These are phyloP conservation scores for Cladosporium oxysporum DNA, from an alignment of 2,329 filamentous ascomycete genomes.

Conservation along the genomic window DNA sequence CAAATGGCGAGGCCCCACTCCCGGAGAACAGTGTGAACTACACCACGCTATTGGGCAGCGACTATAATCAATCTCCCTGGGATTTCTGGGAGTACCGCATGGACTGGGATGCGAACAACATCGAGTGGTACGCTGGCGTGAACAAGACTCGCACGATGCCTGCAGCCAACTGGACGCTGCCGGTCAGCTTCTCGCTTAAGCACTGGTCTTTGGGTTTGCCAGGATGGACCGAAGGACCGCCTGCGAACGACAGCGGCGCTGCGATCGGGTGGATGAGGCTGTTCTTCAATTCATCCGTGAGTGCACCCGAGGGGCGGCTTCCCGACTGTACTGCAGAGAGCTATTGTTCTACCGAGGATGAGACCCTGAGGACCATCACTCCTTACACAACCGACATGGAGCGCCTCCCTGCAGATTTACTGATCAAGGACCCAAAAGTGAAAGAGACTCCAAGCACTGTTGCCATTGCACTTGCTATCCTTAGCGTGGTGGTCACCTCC, in stretches of 20 bases:
- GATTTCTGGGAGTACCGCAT: slow-evolving; percentile 50
- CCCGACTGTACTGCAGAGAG: slow-evolving; percentile 16
- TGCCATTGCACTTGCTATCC: slow-evolving; percentile 15
- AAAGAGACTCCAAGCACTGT: slow-evolving; percentile 11
- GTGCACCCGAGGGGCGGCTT: slow-evolving; percentile 32
- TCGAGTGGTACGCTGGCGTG: slow-evolving; percentile 44
- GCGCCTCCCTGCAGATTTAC: slow-evolving; percentile 7
- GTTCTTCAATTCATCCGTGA: slow-evolving; percentile 53
- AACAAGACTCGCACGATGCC: slow-evolving; percentile 34
- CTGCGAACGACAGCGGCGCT: slow-evolving; percentile 42
- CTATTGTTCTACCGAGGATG: slow-evolving; percentile 33
- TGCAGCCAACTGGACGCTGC: slow-evolving; percentile 29
- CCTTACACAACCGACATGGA: slow-evolving; percentile 21
- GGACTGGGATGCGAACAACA: slow-evolving; percentile 48
- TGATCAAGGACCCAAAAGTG: not conserved
- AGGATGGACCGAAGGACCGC: slow-evolving; percentile 50
- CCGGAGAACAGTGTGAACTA: slow-evolving; percentile 44
- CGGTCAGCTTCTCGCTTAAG: slow-evolving; percentile 47
- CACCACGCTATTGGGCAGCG: slow-evolving; percentile 39
- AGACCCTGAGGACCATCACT: slow-evolving; percentile 28
- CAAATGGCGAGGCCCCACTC: slow-evolving; percentile 43
- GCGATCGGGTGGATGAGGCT: slow-evolving; percentile 50
- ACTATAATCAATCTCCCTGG: slow-evolving; percentile 43
- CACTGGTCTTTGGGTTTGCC: slow-evolving; percentile 53
- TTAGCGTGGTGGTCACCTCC: slow-evolving; percentile 16